Percentiles rank a stretch among this genome's conserved stretches.
These are phyloP conservation scores for Ilyonectria robusta DNA, from an alignment of 2,329 filamentous ascomycete species.

Conservation along the genomic window DNA sequence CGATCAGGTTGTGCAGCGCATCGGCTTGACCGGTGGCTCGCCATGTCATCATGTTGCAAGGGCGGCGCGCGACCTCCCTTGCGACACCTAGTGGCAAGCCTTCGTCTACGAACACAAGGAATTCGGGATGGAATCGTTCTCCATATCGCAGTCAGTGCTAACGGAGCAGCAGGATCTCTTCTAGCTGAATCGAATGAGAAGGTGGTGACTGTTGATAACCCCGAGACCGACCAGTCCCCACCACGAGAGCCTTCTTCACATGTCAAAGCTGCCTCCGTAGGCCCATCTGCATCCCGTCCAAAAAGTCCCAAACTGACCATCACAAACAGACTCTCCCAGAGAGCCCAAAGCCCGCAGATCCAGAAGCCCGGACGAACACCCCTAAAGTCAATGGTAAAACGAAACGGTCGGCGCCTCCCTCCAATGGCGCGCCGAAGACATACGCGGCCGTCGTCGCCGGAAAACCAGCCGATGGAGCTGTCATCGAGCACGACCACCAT, in stretches of 20 bases:
- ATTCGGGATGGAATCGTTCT: not conserved
- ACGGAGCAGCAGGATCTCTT: slow-evolving; percentile 25
- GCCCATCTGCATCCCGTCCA: not conserved
- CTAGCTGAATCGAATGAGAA: slow-evolving; percentile 39
- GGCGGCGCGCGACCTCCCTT: slow-evolving; percentile 9
- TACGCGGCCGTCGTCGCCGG: slow-evolving; percentile 42
- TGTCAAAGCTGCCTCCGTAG: slow-evolving; percentile 22
- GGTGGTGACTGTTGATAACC: slow-evolving; percentile 40
- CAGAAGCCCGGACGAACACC: slow-evolving; percentile 32
- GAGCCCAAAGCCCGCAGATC: slow-evolving; percentile 29
- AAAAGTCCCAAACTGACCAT: slow-evolving; percentile 9
- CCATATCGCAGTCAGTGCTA: slow-evolving; percentile 13
- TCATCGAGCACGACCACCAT: slow-evolving; percentile 28
- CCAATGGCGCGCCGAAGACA: slow-evolving; percentile 38
- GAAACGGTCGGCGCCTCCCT: slow-evolving; percentile 28
- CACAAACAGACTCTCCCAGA: slow-evolving; percentile 18
- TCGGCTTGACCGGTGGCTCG: slow-evolving; percentile 12
- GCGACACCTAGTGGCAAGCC: not conserved
- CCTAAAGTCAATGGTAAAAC: slow-evolving; percentile 41
- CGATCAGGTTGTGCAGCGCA: slow-evolving; percentile 9
- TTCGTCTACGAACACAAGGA: not conserved
- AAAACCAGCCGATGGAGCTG: slow-evolving; percentile 24
- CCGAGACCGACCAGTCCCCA: slow-evolving; percentile 31
- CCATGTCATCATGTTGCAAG: slow-evolving; percentile 18
- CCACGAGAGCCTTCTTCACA: slow-evolving; percentile 16